Conservation (phyloP, 208 protist species). For the Trypanosoma scelopori region DNA sequence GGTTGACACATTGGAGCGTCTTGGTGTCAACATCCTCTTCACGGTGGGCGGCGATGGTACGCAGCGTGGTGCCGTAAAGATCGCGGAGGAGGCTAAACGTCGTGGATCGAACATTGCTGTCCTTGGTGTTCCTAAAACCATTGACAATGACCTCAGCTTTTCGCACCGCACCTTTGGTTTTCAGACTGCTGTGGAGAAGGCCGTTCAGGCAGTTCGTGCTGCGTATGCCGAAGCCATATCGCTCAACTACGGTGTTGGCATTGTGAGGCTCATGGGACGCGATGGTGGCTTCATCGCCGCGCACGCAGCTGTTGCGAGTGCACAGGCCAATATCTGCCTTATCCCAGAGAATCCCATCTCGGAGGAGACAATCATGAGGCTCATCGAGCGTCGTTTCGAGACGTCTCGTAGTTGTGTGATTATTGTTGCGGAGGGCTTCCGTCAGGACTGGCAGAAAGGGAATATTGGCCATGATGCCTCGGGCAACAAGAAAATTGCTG, state of each 20-base stretch:
- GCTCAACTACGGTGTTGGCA: conserved; percentile 89
- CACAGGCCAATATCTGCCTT: conserved; percentile 92
- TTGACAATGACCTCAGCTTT: conserved; percentile 95
- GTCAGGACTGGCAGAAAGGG: conserved; percentile 78
- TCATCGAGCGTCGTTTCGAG: conserved; percentile 80
- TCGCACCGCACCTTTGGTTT: conserved; percentile 95
- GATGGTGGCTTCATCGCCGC: conserved; percentile 94
- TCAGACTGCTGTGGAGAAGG: conserved; percentile 93
- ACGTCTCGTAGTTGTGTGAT: conserved; percentile 87
- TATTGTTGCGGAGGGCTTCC: conserved; percentile 95
- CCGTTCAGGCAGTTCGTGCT: conserved; percentile 79
- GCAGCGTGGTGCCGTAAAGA: conserved; percentile 82
- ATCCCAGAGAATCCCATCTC: conserved; percentile 90
- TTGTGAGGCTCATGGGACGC: conserved; percentile 96
- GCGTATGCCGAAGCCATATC: conserved; percentile 91
- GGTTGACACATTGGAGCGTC: conserved; percentile 84
- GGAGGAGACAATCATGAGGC: conserved; percentile 79
- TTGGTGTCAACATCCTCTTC: conserved; percentile 92
- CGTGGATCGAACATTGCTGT: conserved; percentile 86
- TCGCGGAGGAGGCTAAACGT: conserved; percentile 83
- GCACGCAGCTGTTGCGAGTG: conserved; percentile 88
- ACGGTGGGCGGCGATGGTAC: conserved; percentile 95
- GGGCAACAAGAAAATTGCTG: conserved; percentile 91
- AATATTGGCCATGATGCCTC: conserved; percentile 81
- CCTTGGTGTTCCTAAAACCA: conserved; percentile 95